Percentiles rank a stretch among this genome's conserved stretches.
These are phyloP conservation scores for Chlorella sp. DNA, from an alignment of 139 green algal genomes.

Conservation along the genomic window DNA sequence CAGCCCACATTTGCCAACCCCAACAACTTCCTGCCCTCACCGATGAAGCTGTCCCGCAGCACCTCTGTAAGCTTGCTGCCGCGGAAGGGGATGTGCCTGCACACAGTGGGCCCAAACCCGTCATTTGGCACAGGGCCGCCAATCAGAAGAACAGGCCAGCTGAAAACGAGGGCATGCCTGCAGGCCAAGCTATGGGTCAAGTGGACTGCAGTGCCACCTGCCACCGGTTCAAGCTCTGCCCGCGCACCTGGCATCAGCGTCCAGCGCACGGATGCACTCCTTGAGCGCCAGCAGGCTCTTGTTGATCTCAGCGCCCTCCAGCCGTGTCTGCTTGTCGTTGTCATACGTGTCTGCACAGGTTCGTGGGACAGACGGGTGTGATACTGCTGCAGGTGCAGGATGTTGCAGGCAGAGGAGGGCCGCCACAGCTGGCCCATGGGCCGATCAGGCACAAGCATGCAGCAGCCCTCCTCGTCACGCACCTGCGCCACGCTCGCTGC, in stretches of 20 bases:
- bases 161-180: too few species aligned
- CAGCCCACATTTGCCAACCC: too few species aligned
- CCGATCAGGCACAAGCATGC: background rate
- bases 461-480: too few species aligned
- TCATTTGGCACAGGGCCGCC: too few species aligned
- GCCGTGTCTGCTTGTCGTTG: slow-evolving; percentile 88
- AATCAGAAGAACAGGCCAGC: too few species aligned
- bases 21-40: background rate
- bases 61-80: slow-evolving; percentile 93
- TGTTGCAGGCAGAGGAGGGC: background rate
- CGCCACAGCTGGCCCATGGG: too few species aligned
- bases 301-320: slow-evolving; percentile 99
- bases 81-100: slow-evolving; percentile 94
- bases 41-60: slow-evolving; percentile 60
- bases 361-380: too few species aligned
- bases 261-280: slow-evolving; percentile 94
- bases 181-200: too few species aligned
- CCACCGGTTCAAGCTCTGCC: too few species aligned
- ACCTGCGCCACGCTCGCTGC: slow-evolving; percentile 92
- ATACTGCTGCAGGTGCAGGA: background rate
- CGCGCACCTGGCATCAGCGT: slow-evolving; percentile 68
- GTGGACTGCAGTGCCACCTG: too few species aligned
- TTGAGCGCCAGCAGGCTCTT: slow-evolving; percentile 97
- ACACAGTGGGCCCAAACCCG: background rate
- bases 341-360: slow-evolving; percentile 86